These are phyloP conservation scores for Amanita inopinata DNA, from an alignment of 768 basidiomycete species.

Conservation along the genomic window DNA sequence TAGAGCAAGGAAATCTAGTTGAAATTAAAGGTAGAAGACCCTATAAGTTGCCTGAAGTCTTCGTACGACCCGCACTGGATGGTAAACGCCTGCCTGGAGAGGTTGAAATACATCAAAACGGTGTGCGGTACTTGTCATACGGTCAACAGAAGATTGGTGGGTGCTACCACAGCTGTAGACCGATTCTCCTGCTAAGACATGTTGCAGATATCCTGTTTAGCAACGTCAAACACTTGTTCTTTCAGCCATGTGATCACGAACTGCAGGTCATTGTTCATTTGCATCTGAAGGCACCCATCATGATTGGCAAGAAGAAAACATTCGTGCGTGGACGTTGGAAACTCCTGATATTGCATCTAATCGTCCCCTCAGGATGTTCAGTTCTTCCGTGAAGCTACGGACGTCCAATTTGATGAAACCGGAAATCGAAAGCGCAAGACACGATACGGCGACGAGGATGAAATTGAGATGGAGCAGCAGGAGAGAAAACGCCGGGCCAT, in stretches of 20 bases:
- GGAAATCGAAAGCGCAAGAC: slow-evolving; percentile 98
- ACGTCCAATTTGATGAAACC: slow-evolving; percentile 97
- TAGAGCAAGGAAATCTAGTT: slow-evolving; percentile 84
- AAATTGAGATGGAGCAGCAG: slow-evolving; percentile 97
- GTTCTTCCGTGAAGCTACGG: slow-evolving; percentile 96
- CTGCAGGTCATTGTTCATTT: slow-evolving; percentile 89
- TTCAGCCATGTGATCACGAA: slow-evolving; percentile 97
- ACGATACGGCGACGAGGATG: slow-evolving; percentile 96
- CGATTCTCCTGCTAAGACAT: background rate
- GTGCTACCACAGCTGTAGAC: slow-evolving; percentile 16
- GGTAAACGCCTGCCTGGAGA: slow-evolving; percentile 96
- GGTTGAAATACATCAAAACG: slow-evolving; percentile 96
- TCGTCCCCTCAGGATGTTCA: slow-evolving; percentile 68
- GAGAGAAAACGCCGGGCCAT: slow-evolving; percentile 83
- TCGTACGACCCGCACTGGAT: slow-evolving; percentile 88
- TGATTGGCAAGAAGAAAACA: slow-evolving; percentile 98
- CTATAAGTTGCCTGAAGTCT: slow-evolving; percentile 80
- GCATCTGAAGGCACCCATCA: slow-evolving; percentile 90
- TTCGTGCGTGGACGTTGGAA: slow-evolving; percentile 43
- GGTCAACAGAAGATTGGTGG: slow-evolving; percentile 86
- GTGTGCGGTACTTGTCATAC: slow-evolving; percentile 84
- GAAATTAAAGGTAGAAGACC: slow-evolving; percentile 88
- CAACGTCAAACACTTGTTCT: slow-evolving; percentile 98
- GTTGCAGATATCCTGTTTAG: slow-evolving; percentile 80
- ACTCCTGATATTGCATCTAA: slow-evolving; percentile 6